phyloP scores from a whole-genome alignment of 2,329 filamentous ascomycete species.

The Neophaeococcomyces aloes region DNA sequence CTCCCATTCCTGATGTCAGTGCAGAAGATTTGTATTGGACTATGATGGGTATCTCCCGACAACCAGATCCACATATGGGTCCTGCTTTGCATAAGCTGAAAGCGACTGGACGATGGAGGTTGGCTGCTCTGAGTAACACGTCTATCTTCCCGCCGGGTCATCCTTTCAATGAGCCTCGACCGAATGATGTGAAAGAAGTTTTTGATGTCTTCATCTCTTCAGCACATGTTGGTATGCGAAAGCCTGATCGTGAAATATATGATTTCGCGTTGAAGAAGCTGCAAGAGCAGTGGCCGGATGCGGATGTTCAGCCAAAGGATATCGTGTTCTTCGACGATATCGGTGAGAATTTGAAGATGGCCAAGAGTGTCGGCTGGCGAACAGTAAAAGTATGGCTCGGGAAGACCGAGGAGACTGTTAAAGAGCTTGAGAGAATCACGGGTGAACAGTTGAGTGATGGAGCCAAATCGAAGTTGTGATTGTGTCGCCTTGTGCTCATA shows the following conservation, averaged over 20 bases:
- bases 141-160: constrained; percentile 73
- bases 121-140: constrained; percentile 84
- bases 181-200: constrained; percentile 49
- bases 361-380: constrained; percentile 59
- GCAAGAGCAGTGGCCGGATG: constrained; percentile 47
- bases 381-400: constrained; percentile 82
- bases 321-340: constrained; percentile 89
- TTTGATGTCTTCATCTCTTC: constrained; percentile 87
- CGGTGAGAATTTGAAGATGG: constrained; percentile 80
- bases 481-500: not conserved
- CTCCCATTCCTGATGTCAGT: constrained; percentile 62
- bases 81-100: constrained; percentile 65
- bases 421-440: constrained; percentile 64
- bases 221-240: constrained; percentile 76
- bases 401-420: constrained; percentile 67
- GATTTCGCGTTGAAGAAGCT: constrained; percentile 58
- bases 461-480: constrained; percentile 2
- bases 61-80: constrained; percentile 76
- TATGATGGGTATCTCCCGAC: constrained; percentile 69
- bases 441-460: constrained; percentile 31
- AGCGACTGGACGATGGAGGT: constrained; percentile 52
- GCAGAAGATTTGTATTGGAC: constrained; percentile 72
- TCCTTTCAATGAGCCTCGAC: constrained; percentile 45
- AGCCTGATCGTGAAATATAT: constrained; percentile 78
- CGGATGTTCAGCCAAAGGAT: constrained; percentile 51